phyloP scores from a whole-genome alignment of 495 filamentous ascomycete species.

The Hypoxylon perforatum region DNA sequence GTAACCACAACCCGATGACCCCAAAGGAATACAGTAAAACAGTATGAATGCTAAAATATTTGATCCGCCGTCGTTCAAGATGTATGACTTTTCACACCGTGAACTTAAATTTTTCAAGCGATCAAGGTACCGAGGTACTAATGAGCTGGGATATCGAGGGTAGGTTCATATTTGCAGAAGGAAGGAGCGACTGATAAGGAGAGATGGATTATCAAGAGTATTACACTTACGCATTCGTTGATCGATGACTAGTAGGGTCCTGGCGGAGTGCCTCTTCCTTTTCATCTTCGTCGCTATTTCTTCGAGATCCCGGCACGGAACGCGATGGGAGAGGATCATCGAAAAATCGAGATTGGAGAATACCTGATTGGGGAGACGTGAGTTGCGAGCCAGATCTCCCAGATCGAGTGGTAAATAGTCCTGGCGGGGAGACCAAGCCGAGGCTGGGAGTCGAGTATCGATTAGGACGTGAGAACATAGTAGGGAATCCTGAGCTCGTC shows the following conservation, averaged over 20 bases:
- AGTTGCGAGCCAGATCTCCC: slow-evolving; percentile 78
- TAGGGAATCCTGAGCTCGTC: slow-evolving; percentile 70
- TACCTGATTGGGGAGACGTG: slow-evolving; percentile 67
- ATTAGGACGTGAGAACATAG: slow-evolving; percentile 78
- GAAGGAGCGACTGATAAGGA: slow-evolving; percentile 17
- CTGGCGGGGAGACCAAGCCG: slow-evolving; percentile 78
- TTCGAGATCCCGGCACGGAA: slow-evolving; percentile 86
- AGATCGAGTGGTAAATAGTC: slow-evolving; percentile 77
- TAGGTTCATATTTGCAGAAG: neutral
- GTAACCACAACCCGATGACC: too few species aligned
- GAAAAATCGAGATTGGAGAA: slow-evolving; percentile 60
- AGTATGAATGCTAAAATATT: too few species aligned
- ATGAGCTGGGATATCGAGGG: neutral
- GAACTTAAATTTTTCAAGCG: too few species aligned
- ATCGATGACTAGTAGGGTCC: slow-evolving; percentile 73
- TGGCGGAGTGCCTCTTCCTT: slow-evolving; percentile 73
- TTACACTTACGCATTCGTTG: slow-evolving; percentile 71
- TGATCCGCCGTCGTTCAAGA: too few species aligned
- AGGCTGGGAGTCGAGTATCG: slow-evolving; percentile 85
- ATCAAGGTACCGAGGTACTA: neutral
- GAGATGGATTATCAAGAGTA: neutral
- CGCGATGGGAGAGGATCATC: slow-evolving; percentile 75
- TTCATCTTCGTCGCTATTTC: slow-evolving; percentile 83
- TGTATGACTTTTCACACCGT: too few species aligned
- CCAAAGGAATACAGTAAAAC: too few species aligned